Percentiles rank a stretch among this genome's conserved stretches.
These are phyloP conservation scores for Thymus quinquecostatus DNA, from an alignment of 257 asterid species.

Conservation along the genomic window DNA sequence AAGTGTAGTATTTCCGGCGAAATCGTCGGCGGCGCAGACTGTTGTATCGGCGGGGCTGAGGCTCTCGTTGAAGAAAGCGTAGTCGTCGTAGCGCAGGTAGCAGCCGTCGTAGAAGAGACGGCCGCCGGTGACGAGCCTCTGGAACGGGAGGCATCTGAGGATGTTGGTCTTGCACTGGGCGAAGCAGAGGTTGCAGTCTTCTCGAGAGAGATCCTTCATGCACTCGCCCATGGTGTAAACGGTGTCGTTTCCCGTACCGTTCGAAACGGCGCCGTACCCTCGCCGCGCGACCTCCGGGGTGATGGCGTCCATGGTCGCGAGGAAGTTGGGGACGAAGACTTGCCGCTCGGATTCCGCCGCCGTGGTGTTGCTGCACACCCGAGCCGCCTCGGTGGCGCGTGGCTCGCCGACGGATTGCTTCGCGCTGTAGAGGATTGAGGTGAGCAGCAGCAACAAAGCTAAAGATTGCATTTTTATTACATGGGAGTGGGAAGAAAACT, in stretches of 20 bases:
- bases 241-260: conserved; percentile 55
- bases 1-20: too few relatives aligned
- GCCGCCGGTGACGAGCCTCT: conserved; percentile 50
- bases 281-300: conserved; percentile 38
- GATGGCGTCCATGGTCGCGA: conserved; percentile 58
- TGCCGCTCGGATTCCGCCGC: conserved; percentile 49
- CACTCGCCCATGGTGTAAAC: conserved; percentile 71
- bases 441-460: conserved; percentile 7
- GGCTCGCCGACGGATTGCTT: conserved; percentile 46
- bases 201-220: conserved; percentile 62
- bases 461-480: conserved; percentile 22
- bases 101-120: conserved; percentile 67
- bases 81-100: conserved; percentile 61
- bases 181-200: conserved; percentile 63
- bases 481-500: neutral
- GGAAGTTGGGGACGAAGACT: conserved; percentile 43
- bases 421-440: neutral
- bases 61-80: conserved; percentile 64
- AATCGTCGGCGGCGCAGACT: too few relatives aligned
- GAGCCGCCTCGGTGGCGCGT: conserved; percentile 59
- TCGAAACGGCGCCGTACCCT: conserved; percentile 44
- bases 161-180: conserved; percentile 61
- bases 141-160: conserved; percentile 57
- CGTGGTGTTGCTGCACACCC: conserved; percentile 51
- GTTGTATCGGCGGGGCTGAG: conserved; percentile 43